Conservation (phyloP, 1,284 basidiomycete species). For the Ustilago shanxiensis region DNA sequence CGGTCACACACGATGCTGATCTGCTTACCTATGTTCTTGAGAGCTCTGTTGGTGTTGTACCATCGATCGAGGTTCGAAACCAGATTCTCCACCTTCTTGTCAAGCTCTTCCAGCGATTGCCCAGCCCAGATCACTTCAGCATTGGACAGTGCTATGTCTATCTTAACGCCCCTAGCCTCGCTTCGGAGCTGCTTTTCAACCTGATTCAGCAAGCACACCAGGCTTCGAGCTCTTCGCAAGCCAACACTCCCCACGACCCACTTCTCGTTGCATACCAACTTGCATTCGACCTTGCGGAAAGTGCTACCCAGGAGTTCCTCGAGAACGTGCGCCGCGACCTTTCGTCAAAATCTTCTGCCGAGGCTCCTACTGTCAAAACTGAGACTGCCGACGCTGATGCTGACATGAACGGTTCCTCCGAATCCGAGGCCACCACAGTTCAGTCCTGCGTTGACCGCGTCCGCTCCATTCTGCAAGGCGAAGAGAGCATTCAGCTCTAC, state of each 20-base stretch:
- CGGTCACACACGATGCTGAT: conserved; percentile 58
- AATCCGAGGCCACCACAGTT: conserved; percentile 39
- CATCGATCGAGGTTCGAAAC: conserved; percentile 58
- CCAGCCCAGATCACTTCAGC: conserved; percentile 67
- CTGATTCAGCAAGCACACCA: conserved; percentile 63
- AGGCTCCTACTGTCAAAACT: conserved; percentile 23
- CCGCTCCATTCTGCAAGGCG: conserved; percentile 64
- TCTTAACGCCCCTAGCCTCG: conserved; percentile 63
- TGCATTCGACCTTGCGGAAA: conserved; percentile 69
- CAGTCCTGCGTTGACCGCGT: conserved; percentile 57
- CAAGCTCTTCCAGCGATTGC: conserved; percentile 66
- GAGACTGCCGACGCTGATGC: conserved; percentile 38
- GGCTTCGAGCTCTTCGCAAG: conserved; percentile 53
- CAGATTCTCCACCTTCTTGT: conserved; percentile 68
- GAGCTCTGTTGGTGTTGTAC: conserved; percentile 64
- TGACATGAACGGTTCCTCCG: conserved; percentile 50
- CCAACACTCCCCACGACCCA: conserved; percentile 63
- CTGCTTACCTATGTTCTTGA: conserved; percentile 68
- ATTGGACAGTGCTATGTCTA: conserved; percentile 70
- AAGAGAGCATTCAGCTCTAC: conserved; percentile 69
- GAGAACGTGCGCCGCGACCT: conserved; percentile 62
- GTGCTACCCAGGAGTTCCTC: conserved; percentile 70
- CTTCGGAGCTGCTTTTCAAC: conserved; percentile 61
- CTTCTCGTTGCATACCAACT: conserved; percentile 68
- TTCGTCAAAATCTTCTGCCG: conserved; percentile 30